A percentile compares a stretch with the other conserved stretches of the same genome.
These are phyloP conservation scores for Sclerotinia trifoliorum DNA, from an alignment of 2,329 filamentous ascomycete species.

Conservation along the genomic window DNA sequence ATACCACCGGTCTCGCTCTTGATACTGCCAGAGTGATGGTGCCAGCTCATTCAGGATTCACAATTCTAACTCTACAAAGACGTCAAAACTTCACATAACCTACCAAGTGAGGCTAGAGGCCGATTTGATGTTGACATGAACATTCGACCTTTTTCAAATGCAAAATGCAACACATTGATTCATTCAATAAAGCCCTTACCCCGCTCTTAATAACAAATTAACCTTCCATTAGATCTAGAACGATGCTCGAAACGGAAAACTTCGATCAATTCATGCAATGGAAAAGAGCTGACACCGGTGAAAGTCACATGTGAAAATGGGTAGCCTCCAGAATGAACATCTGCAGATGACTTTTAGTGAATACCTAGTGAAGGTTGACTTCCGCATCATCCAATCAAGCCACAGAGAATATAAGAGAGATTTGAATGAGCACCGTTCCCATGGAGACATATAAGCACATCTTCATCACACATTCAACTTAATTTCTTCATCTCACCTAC, in stretches of 20 bases:
- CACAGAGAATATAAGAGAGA: background rate
- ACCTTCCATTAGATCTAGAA: background rate
- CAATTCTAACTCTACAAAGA: too few species aligned
- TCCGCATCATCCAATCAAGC: background rate
- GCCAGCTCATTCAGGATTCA: too few species aligned
- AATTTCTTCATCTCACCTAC: background rate
- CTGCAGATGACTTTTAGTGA: background rate
- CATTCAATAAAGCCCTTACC: background rate
- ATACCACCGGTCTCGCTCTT: background rate
- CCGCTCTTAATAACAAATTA: background rate
- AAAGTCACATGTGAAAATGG: background rate
- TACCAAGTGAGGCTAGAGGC: background rate
- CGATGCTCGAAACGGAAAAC: background rate
- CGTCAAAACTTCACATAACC: too few species aligned
- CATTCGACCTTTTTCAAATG: background rate
- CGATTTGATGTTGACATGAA: background rate
- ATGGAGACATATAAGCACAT: slow-evolving; percentile 10
- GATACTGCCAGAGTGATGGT: background rate
- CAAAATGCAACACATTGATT: background rate
- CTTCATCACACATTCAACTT: background rate
- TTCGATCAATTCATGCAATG: background rate
- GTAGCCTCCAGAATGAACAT: background rate
- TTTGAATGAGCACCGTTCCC: background rate
- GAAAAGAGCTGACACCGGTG: background rate
- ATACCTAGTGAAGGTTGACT: background rate